Conservation (phyloP, 2,329 filamentous ascomycete species). For the Elsinoe arachidis region DNA sequence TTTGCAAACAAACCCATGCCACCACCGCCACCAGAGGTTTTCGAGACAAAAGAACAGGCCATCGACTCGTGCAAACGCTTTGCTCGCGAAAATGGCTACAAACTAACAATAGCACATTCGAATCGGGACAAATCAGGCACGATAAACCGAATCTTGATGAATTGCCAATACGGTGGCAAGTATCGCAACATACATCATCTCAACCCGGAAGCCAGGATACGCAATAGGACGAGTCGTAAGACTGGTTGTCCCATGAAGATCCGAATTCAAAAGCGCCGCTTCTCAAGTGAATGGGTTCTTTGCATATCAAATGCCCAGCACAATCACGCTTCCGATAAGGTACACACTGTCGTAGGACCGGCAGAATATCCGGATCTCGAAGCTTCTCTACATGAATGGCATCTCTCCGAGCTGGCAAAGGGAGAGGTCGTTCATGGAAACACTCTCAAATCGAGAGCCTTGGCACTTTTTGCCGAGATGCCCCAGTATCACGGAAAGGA, state of each 20-base stretch:
- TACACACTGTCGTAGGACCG: constrained; percentile 8
- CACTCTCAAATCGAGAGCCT: constrained; percentile 19
- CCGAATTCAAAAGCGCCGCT: constrained; percentile 17
- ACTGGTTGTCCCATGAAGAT: constrained; percentile 19
- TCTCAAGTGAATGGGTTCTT: constrained; percentile 18
- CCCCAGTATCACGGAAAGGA: constrained; percentile 18
- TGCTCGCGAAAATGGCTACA: constrained; percentile 18
- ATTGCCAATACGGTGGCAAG: constrained; percentile 18
- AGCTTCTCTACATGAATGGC: constrained; percentile 19
- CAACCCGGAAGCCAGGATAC: constrained; percentile 17
- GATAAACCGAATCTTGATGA: constrained; percentile 17
- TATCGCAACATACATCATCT: constrained; percentile 19
- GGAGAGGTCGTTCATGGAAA: constrained; percentile 19
- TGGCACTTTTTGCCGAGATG: constrained; percentile 18
- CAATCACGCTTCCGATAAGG: constrained; percentile 17
- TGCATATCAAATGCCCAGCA: constrained; percentile 17
- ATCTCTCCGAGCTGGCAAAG: constrained; percentile 16
- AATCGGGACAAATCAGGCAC: constrained; percentile 17
- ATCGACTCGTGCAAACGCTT: constrained; percentile 18
- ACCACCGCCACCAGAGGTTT: constrained; percentile 18
- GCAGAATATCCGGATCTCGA: constrained; percentile 19
- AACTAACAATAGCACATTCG: constrained; percentile 19
- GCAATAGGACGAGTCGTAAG: constrained; percentile 19
- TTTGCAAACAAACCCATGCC: constrained; percentile 16
- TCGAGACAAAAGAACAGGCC: constrained; percentile 16